Evolutionary conservation across 2,329 filamentous ascomycete genomes (phyloP).

Genomic region (Botrytis pseudocinerea): DNA sequence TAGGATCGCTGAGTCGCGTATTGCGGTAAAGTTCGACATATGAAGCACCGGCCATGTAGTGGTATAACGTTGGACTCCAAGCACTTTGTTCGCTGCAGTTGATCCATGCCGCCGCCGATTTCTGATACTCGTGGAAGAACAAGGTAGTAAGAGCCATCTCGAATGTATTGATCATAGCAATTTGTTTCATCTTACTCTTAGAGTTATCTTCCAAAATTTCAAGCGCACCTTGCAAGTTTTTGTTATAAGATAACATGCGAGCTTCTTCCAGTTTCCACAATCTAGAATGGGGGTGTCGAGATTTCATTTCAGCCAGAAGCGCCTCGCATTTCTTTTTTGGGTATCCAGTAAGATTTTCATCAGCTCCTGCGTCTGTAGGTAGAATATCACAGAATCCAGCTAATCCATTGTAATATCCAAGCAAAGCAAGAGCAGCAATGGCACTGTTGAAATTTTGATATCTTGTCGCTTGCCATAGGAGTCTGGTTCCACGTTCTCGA

Average conservation of each 20-base stretch:
- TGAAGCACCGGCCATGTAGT: constrained; percentile 78
- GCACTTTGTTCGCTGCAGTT: constrained; percentile 77
- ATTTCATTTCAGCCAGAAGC: constrained; percentile 72
- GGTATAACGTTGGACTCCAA: constrained; percentile 89
- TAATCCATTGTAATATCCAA: constrained; percentile 87
- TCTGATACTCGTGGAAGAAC: constrained; percentile 74
- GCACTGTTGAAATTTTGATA: constrained; percentile 92
- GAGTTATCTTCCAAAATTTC: constrained; percentile 60
- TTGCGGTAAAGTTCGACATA: constrained; percentile 81
- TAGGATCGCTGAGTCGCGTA: constrained; percentile 46
- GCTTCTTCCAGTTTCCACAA: constrained; percentile 91
- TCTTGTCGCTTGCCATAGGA: constrained; percentile 88
- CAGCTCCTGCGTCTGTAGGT: constrained; percentile 57
- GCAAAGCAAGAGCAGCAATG: constrained; percentile 75
- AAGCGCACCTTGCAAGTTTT: constrained; percentile 67
- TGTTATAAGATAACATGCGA: constrained; percentile 68
- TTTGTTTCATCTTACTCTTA: constrained; percentile 78
- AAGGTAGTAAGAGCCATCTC: constrained; percentile 78
- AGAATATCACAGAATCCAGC: constrained; percentile 87
- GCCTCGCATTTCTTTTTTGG: constrained; percentile 66
- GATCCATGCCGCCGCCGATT: constrained; percentile 74
- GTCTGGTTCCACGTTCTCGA: constrained; percentile 73
- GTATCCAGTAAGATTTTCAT: constrained; percentile 65
- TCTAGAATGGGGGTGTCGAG: constrained; percentile 75
- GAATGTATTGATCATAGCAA: constrained; percentile 81